A percentile compares a stretch with the other conserved stretches of the same genome.
Evolutionary conservation across 2,329 filamentous ascomycete genomes (phyloP).

Genomic region (Colletotrichum filicis): DNA sequence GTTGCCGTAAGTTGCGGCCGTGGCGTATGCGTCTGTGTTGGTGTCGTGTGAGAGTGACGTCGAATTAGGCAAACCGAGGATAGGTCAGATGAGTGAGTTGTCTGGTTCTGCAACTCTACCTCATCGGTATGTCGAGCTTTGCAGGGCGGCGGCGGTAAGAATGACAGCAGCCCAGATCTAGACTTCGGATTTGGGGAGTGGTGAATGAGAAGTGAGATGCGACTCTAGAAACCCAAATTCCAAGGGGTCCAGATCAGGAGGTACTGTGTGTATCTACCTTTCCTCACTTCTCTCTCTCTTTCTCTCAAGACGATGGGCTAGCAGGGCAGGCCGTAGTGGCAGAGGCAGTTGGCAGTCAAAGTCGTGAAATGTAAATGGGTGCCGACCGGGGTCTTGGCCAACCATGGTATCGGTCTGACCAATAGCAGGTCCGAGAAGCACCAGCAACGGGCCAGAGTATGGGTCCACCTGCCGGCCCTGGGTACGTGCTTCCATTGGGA

Average conservation of each 20-base stretch:
- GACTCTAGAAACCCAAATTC: neutral
- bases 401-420: slow-evolving; percentile 28
- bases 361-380: slow-evolving; percentile 25
- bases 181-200: neutral
- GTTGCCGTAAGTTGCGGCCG: neutral
- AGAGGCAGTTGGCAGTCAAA: slow-evolving; percentile 4
- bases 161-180: neutral
- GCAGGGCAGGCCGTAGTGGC: slow-evolving; percentile 6
- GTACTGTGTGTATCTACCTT: neutral
- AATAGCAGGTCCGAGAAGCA: slow-evolving; percentile 3
- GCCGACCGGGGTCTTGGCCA: slow-evolving; percentile 23
- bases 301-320: slow-evolving; percentile 1
- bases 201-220: neutral
- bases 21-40: neutral
- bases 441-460: slow-evolving; percentile 12
- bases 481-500: neutral
- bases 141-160: neutral
- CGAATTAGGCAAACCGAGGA: slow-evolving; percentile 1
- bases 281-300: neutral
- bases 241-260: neutral
- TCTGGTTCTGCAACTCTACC: neutral
- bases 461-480: slow-evolving; percentile 10
- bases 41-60: neutral
- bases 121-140: neutral
- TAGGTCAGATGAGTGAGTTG: neutral